These are phyloP conservation scores for Dunaliella primolecta DNA, from an alignment of 139 green algal species.

Conservation along the genomic window DNA sequence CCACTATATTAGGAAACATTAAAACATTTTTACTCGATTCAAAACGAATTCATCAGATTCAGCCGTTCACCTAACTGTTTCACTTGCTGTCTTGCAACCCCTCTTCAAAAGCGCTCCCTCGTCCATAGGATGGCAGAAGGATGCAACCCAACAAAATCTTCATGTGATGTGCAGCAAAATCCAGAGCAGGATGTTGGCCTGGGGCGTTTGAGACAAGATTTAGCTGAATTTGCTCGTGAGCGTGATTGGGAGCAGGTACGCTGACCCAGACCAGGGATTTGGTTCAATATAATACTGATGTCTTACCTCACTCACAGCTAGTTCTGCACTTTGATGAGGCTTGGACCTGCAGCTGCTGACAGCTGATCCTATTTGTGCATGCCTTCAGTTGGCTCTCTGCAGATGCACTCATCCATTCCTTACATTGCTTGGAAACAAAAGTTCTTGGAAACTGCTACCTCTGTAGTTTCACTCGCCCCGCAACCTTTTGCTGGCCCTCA, in stretches of 20 bases:
- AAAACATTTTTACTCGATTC: background rate
- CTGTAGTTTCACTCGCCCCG: conserved; percentile 73
- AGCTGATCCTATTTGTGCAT: too few species aligned
- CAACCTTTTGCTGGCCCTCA: conserved; percentile 78
- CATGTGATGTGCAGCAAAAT: background rate
- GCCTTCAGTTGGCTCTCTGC: too few species aligned
- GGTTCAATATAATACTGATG: background rate
- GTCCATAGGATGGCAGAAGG: background rate
- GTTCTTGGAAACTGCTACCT: background rate
- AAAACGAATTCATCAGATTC: background rate
- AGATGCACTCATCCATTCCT: background rate
- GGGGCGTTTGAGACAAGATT: background rate
- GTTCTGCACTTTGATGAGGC: background rate
- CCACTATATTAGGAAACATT: background rate
- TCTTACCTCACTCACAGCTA: background rate
- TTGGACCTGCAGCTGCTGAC: too few species aligned
- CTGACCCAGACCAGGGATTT: background rate
- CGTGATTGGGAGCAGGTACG: conserved; percentile 10
- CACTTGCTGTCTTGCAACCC: background rate
- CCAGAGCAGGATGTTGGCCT: background rate
- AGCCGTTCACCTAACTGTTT: too few species aligned
- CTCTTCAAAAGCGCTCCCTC: background rate
- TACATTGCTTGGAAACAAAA: background rate
- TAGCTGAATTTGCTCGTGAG: background rate
- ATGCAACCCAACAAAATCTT: too few species aligned